Evolutionary conservation across 441 rosid genomes (phyloP), one percentile per base, ranked within the genome.

Genomic region (Capsella rubella): DNA sequence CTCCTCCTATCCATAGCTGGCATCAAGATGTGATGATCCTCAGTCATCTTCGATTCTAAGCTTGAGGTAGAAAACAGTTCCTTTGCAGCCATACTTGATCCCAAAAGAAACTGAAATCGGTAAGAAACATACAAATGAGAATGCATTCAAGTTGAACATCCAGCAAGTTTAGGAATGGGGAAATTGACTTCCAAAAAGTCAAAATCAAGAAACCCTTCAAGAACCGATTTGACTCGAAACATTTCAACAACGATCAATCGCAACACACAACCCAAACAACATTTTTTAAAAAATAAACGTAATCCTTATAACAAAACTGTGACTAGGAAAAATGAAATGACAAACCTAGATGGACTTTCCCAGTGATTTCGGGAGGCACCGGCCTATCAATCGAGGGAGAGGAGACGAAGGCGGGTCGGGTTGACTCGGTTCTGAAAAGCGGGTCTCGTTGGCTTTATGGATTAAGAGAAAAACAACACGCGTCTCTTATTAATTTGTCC

Each of bases 41-140:
- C 72, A 13, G 25, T 56, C 52, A 28, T 65, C 11, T 60, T 81
- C 70, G 83, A 80, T 66, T 81, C 79, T 70, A 82, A 64, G 63
- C 70, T 54, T 51, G 82, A 81, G 61, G 83, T 67, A 62, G 73
- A 80, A 54, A 76, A 55, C 76, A 80, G 83, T 73, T 89, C 85
- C 81, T 78, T 80, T 4, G 86, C 72, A 58, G 92, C 92, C 98
- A 91, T 93, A 13, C 47, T 42, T 42, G 5, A 39, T 39, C 42
- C 42, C 42, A 39, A 3, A 39, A 9, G 10, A 9, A 37, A 35
- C 10, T 37, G 42, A 37, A 39, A 39, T 39, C 42, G 42, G 42
- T 39, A 39, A 39, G 42, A 39, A 39, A 10, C 13, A 37, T 37
- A 35, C 40, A 34, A 34, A 21, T 21, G 25, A 21, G 25, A 21